Evolutionary conservation across 148 eudicot genomes (phyloP).

Genomic region (Silene conica): DNA sequence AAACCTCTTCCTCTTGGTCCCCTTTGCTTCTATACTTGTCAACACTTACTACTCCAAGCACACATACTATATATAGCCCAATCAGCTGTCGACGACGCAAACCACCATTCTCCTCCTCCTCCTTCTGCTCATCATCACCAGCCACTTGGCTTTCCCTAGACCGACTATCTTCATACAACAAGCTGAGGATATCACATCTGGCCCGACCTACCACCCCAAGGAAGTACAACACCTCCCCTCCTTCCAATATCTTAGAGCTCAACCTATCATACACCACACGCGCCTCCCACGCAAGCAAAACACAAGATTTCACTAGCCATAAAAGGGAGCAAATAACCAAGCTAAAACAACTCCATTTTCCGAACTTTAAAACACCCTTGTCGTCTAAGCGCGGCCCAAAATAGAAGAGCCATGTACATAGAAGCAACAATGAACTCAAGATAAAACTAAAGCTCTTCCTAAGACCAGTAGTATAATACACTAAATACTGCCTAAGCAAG

Average conservation of each 20-base stretch:
- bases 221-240: slow-evolving; percentile 1
- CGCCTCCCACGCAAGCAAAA: slow-evolving; percentile 11
- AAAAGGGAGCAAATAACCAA: background rate
- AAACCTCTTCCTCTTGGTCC: background rate
- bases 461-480: background rate
- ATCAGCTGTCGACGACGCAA: background rate
- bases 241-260: background rate
- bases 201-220: slow-evolving; percentile 11
- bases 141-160: background rate
- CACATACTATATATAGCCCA: background rate
- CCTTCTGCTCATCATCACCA: background rate
- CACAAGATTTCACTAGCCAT: slow-evolving; percentile 7
- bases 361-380: background rate
- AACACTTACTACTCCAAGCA: background rate
- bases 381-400: background rate
- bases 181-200: background rate
- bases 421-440: background rate
- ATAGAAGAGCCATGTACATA: slow-evolving; percentile 4
- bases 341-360: slow-evolving; percentile 6
- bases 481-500: background rate
- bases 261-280: slow-evolving; percentile 5
- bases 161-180: background rate
- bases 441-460: background rate
- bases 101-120: background rate
- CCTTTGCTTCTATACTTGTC: background rate